A percentile compares a stretch with the other conserved stretches of the same genome.
Conservation (phyloP, 2,329 filamentous ascomycete species). For the Chaetomium globosum region DNA sequence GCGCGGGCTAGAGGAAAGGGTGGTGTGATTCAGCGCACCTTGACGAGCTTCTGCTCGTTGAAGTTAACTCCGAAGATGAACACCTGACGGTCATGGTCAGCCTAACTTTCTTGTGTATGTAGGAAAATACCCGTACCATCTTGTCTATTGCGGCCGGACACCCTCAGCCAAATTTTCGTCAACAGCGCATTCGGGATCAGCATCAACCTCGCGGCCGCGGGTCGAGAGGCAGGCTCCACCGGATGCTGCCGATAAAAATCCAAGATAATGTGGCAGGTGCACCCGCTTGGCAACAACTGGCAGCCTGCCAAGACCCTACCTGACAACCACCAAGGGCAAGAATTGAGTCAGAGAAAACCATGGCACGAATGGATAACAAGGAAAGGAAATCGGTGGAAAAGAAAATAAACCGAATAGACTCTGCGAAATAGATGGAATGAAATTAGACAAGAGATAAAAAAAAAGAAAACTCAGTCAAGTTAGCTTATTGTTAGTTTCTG, state of each 20-base stretch:
- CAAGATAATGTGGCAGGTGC: conserved; percentile 8
- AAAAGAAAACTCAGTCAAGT: too few species aligned
- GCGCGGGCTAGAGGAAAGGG: conserved; percentile 10
- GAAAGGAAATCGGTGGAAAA: too few species aligned
- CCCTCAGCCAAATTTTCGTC: conserved; percentile 30
- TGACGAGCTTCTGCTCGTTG: conserved; percentile 77
- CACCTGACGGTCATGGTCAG: conserved; percentile 24
- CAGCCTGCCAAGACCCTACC: background rate
- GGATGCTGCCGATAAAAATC: conserved; percentile 30
- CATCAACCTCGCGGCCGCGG: conserved; percentile 24
- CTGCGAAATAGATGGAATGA: too few species aligned
- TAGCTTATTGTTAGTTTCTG: too few species aligned
- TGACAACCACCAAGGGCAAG: background rate
- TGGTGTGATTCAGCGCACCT: conserved; percentile 56
- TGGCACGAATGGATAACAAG: too few species aligned
- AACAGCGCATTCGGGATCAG: conserved; percentile 26
- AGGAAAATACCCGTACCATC: conserved; percentile 32
- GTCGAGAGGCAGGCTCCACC: conserved; percentile 16
- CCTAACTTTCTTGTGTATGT: too few species aligned
- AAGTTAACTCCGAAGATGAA: conserved; percentile 82
- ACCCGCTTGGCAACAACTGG: background rate
- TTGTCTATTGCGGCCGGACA: conserved; percentile 33
- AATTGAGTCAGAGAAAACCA: too few species aligned
- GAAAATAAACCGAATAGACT: too few species aligned
- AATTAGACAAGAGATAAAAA: too few species aligned